A percentile compares a stretch with the other conserved stretches of the same genome.
phyloP scores from a whole-genome alignment of 176 grass and related monocot genomes.

The Dactylis glomerata region DNA sequence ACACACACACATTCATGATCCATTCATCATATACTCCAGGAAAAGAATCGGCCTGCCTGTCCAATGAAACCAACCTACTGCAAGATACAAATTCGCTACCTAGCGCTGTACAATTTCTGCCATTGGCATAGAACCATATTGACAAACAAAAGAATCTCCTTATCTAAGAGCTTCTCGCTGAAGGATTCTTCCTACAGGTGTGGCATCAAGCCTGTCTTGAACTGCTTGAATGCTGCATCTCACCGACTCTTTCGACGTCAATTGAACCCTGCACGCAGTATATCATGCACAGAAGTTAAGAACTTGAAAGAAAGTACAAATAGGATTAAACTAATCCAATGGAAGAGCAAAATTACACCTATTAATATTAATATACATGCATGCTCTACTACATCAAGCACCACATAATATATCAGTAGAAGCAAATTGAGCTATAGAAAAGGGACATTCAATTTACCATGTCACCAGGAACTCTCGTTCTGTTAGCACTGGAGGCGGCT shows the following conservation, averaged over 20 bases:
- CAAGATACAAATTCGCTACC: neutral
- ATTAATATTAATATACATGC: neutral
- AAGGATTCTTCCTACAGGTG: neutral
- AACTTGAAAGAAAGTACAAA: neutral
- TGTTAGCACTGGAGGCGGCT: slow-evolving; percentile 5
- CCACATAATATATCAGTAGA: neutral
- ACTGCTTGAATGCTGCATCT: slow-evolving; percentile 30
- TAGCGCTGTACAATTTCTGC: slow-evolving; percentile 14
- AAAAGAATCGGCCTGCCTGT: neutral
- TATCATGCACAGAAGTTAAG: neutral
- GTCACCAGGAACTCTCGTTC: slow-evolving; percentile 26
- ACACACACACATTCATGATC: neutral
- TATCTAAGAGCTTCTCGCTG: slow-evolving; percentile 9
- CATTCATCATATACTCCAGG: neutral
- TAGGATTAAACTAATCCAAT: neutral
- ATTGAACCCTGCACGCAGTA: neutral
- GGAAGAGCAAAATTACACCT: neutral
- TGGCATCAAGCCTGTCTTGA: slow-evolving; percentile 25
- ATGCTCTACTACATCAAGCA: neutral
- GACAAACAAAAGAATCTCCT: neutral
- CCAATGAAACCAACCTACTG: neutral
- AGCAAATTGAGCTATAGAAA: neutral
- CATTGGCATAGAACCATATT: slow-evolving; percentile 1
- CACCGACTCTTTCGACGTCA: slow-evolving; percentile 43
- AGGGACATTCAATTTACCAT: slow-evolving; percentile 34